Percentiles rank a stretch among this genome's conserved stretches.
phyloP scores from a whole-genome alignment of 148 eudicot genomes.

The Selenicereus undatus region DNA sequence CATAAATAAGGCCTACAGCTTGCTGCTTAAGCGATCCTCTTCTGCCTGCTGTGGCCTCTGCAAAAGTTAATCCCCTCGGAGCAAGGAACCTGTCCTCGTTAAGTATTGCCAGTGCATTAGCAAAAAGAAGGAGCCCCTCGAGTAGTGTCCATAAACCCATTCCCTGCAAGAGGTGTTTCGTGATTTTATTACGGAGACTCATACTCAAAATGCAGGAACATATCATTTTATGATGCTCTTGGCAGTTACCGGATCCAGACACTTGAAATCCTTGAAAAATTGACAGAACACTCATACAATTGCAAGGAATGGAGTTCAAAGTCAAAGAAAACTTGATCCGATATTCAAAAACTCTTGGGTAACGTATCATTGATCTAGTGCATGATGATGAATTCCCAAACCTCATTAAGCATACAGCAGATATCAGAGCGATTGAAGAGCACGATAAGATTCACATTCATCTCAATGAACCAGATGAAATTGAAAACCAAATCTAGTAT shows the following conservation, averaged over 20 bases:
- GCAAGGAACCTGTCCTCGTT: conserved; percentile 85
- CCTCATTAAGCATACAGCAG: background rate
- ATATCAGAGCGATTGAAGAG: background rate
- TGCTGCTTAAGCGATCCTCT: conserved; percentile 62
- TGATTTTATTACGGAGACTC: background rate
- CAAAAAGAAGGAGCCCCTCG: conserved; percentile 79
- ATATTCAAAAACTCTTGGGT: background rate
- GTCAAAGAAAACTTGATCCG: too few species aligned
- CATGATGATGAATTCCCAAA: background rate
- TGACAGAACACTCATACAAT: background rate
- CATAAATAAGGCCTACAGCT: conserved; percentile 72
- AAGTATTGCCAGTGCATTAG: conserved; percentile 82
- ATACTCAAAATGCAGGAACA: background rate
- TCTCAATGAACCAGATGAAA: background rate
- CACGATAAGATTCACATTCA: background rate
- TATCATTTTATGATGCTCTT: background rate
- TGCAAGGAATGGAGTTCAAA: background rate
- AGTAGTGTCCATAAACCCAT: conserved; percentile 87
- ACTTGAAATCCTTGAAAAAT: background rate
- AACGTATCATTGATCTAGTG: background rate
- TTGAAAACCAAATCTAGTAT: background rate
- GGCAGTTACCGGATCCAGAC: background rate
- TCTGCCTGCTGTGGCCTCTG: conserved; percentile 55
- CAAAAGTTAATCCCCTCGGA: conserved; percentile 77
- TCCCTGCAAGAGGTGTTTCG: conserved; percentile 21